A percentile compares a stretch with the other conserved stretches of the same genome.
phyloP scores from a whole-genome alignment of 768 basidiomycete species.

The Infundibulicybe gibba region DNA sequence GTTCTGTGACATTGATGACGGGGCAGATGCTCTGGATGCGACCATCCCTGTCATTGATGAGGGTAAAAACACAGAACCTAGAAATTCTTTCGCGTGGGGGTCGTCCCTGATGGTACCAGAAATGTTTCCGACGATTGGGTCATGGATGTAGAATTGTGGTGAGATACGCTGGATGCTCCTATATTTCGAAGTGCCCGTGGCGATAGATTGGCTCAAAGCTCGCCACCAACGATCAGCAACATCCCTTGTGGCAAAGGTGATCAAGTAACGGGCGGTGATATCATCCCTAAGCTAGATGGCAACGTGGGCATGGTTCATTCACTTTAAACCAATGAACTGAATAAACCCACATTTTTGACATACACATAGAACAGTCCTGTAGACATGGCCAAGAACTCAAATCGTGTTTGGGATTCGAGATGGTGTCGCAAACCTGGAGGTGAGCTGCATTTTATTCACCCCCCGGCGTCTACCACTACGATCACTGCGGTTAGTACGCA shows the following conservation, averaged over 20 bases:
- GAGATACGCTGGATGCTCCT: conserved; percentile 8
- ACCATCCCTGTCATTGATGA: conserved; percentile 8
- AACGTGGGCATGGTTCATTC: conserved; percentile 9
- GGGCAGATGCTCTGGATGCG: conserved; percentile 8
- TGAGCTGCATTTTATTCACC: too few species aligned
- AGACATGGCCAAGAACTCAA: too few species aligned
- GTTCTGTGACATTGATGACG: conserved; percentile 2
- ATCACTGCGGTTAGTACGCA: too few species aligned
- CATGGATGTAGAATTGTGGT: conserved; percentile 13
- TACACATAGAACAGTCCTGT: conserved; percentile 14
- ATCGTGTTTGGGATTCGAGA: too few species aligned
- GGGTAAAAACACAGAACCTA: conserved; percentile 11
- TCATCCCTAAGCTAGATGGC: conserved; percentile 9
- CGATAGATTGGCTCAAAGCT: conserved; percentile 11
- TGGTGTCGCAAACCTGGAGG: too few species aligned
- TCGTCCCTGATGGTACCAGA: conserved; percentile 5
- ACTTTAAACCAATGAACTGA: conserved; percentile 13
- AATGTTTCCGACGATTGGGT: conserved; percentile 5
- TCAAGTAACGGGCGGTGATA: conserved; percentile 11
- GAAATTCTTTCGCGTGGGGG: conserved; percentile 1
- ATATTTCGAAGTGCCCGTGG: conserved; percentile 6
- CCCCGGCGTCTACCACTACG: too few species aligned
- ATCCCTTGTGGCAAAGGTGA: conserved; percentile 15
- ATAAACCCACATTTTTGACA: conserved; percentile 12
- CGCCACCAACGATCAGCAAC: conserved; percentile 23